Percentiles rank a stretch among this genome's conserved stretches.
These are phyloP conservation scores for Crataegus laevigata DNA, from an alignment of 306 rosid species.

Conservation along the genomic window DNA sequence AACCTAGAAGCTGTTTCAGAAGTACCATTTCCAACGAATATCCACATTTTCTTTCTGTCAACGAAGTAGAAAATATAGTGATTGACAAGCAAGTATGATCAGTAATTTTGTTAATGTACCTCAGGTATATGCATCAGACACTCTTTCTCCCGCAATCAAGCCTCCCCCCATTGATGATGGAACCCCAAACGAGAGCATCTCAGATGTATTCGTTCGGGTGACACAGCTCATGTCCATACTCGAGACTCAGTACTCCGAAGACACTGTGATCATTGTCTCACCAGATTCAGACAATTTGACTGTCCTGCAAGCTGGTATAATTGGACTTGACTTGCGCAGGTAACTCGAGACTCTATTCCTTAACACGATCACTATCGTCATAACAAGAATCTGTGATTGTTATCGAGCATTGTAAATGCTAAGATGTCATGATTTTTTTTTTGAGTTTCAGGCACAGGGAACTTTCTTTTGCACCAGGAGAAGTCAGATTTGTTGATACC, in stretches of 20 bases:
- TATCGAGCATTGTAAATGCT: background rate
- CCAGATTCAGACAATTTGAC: conserved; percentile 92
- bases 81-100: no score
- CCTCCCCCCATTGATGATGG: background rate
- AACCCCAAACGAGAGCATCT: conserved; percentile 76
- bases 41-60: no score
- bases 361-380: background rate
- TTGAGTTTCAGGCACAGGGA: conserved; percentile 70
- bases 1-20: no score
- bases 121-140: no score
- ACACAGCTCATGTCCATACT: conserved; percentile 94
- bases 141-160: no score
- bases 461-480: conserved; percentile 83
- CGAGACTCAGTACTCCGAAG: conserved; percentile 77
- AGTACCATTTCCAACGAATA: no score
- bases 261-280: conserved; percentile 76
- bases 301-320: conserved; percentile 75
- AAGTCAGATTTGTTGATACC: conserved; percentile 75
- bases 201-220: conserved; percentile 83
- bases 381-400: no score
- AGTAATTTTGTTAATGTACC: no score
- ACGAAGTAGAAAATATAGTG: no score
- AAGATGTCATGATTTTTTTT: background rate
- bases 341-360: conserved; percentile 8
- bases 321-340: conserved; percentile 87